Evolutionary conservation across 306 rosid genomes (phyloP), one percentile per base, ranked within the genome.

Genomic region (Prinsepia uniflora): DNA sequence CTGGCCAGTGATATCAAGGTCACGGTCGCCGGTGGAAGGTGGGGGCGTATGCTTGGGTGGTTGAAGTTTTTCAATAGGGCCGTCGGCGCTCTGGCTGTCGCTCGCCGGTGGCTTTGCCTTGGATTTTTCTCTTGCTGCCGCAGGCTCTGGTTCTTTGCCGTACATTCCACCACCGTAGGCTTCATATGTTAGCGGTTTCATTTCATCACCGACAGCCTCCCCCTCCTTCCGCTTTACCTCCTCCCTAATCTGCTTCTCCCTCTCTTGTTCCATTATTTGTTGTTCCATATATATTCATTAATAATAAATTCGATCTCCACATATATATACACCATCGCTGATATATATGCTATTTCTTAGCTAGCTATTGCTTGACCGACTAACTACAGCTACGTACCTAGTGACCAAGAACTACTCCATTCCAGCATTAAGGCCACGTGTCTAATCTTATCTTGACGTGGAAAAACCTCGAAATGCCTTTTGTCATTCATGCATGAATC

Each of bases 131-230:
- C 4, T 0, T 53, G 10, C 30, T 3, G 30, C 10, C 20, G n/a
- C 50, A 46, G 14, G 24, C 20, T 53, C 58, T 48, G n/a, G 53
- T 2, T 84, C 90, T 0, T 84, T 62, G 2, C 82, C 96, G 71
- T 92, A 89, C 80, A 88, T 46, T 65, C 96, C 96, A 56, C 96
- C 96, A 10, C 96, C 96, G 36, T 88, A 88, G 2, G 95, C 95
- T 63, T 73, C 83, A 8, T 70, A 80, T 13, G 90, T 92, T 3
- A 83, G 67, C 0, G 92, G 78, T 72, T 86, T 75, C 96, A 85
- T 89, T 49, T 84, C 79, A 24, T 68, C 53, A 55, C 70, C 36
- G 22, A n/a, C 13, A 5, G 12, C 20, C 42, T 53, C 63, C 30
- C 47, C 34, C 72, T 42, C n/a, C 42, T 76, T 77, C 19, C 14